Evolutionary conservation across 2,329 filamentous ascomycete species (phyloP), one percentile per base, ranked within the genome.

Genomic region (Penicillium sp.): DNA sequence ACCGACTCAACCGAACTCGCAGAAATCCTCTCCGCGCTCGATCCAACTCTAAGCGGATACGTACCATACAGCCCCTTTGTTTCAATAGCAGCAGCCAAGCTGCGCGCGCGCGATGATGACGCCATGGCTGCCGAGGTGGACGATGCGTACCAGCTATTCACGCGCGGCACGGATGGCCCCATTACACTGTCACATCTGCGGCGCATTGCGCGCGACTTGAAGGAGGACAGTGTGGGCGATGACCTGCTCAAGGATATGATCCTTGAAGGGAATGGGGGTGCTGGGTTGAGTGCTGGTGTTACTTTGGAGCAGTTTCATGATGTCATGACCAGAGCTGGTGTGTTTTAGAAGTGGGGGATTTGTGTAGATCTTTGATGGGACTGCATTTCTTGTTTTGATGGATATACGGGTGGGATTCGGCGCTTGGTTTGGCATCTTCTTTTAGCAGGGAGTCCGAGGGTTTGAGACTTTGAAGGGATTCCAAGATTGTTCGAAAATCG

Each of bases 241-340:
- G 87, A 91, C 48, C 76, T 96, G 70, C 78, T 99, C 70, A 86
- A 85, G 77, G 92, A 97, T 78, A 99, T 99, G 94, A 88, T 99
- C 57, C 79, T 92, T 48, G 93, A 97, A 80, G 94, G 93, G 48
- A 97, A 95, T 74, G 90, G 90, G 3, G 91, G 90, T 1, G 85
- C 82, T 4, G 87, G 89, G 16, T 83, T 89, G 11, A 84, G 80
- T 38, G 83, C 80, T 55, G 91, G 89, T 8, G 93, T 96, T 10
- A 84, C 80, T 40, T 79, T 87, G 69, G 87, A 89, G 51, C 91
- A 97, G 69, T 96, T 96, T 76, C 88, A 92, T 75, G 84, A 84
- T 53, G 90, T 96, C 5, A 93, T 96, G 91, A 84, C 81, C 63
- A 81, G 89, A 66, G 92, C 92, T 6, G 92, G 92, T 1, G 87